Base-by-base conservation (phyloP, 306 rosid genomes). In the Rubus parviflorus region DNA sequence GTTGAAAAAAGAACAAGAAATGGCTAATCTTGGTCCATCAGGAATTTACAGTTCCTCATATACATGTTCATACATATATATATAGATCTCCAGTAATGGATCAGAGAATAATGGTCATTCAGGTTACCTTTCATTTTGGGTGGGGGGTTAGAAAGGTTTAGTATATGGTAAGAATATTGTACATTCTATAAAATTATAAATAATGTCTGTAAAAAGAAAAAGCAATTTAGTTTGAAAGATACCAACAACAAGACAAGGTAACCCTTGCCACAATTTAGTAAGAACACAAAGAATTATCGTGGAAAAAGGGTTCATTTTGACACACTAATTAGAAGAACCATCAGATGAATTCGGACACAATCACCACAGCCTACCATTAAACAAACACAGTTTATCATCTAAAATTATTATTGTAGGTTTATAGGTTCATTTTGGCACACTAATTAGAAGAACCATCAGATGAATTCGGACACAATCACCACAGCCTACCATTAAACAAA, bases 1-100 rank as follows among this genome's bases (percentile, higher is more conserved):
- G 47, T 73, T 12, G 42, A 20, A 16, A 41, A 40, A 52, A 48
- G 57, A 56, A 23, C 30, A 43, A 72, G 73, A 70, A 38, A 77
- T 49, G 30, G 77, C 22, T 41, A 17, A 42, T 63, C 4, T 37
- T 61, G 67, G 19, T 2, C 11, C 62, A 56, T 20, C 11, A 56
- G 12, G n/a, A 19, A 56, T 20, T 56, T 7, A 7, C 25, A 56
- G 25, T n/a, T 56, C 62, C 62, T 56, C 25, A 20, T 56, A n/a
- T 5, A n/a, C 17, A n/a, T n/a, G 4, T 54, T 16, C 12, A n/a
- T n/a, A n/a, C n/a, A n/a, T n/a, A 56, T 20, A 56, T 20, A 56
- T 51, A 56, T 16, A 52, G 58, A 52, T 52, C 58, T 52, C 58
- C 58, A 16, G 58, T 52, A 52, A 52, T 17, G 53, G n/a, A 23